phyloP scores from a whole-genome alignment of 2,329 filamentous ascomycete genomes.

The Raffaelea ambrosiae region DNA sequence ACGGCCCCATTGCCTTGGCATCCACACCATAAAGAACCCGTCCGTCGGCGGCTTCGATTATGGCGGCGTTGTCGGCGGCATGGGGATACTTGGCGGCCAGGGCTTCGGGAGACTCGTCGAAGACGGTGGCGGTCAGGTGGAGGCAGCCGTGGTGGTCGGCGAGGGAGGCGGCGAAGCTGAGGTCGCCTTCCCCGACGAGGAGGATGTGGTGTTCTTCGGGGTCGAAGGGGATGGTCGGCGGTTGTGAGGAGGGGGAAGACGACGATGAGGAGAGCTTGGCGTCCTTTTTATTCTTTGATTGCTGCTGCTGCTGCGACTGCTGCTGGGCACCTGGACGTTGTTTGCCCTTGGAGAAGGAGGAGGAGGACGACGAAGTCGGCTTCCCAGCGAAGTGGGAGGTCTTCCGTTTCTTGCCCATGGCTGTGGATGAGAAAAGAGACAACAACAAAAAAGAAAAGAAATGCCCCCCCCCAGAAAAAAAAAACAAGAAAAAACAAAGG shows the following conservation, averaged over 20 bases:
- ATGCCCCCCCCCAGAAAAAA: too few species aligned
- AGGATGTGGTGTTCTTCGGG: slow-evolving; percentile 61
- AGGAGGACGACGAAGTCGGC: slow-evolving; percentile 1
- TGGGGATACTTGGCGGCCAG: slow-evolving; percentile 70
- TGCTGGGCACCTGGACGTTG: slow-evolving; percentile 3
- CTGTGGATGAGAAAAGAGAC: not conserved
- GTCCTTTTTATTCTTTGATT: slow-evolving; percentile 3
- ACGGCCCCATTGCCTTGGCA: slow-evolving; percentile 34
- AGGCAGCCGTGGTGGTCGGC: slow-evolving; percentile 57
- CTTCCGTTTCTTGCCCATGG: slow-evolving; percentile 36
- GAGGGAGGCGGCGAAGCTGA: slow-evolving; percentile 66
- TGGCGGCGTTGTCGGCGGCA: slow-evolving; percentile 47
- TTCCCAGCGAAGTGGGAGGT: slow-evolving; percentile 15
- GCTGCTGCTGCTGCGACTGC: slow-evolving; percentile 3
- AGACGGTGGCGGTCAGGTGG: slow-evolving; percentile 60
- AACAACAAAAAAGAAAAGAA: not conserved
- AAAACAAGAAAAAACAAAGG: too few species aligned
- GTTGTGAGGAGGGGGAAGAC: slow-evolving; percentile 18
- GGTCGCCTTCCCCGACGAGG: slow-evolving; percentile 71
- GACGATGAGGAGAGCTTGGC: not conserved
- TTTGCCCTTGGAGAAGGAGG: slow-evolving; percentile 3
- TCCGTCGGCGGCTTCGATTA: slow-evolving; percentile 36
- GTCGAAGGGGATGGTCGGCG: slow-evolving; percentile 58
- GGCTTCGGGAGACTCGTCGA: slow-evolving; percentile 47
- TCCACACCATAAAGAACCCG: slow-evolving; percentile 56